These are phyloP conservation scores for Fusarium sp. DNA, from an alignment of 2,329 filamentous ascomycete genomes.

Conservation along the genomic window DNA sequence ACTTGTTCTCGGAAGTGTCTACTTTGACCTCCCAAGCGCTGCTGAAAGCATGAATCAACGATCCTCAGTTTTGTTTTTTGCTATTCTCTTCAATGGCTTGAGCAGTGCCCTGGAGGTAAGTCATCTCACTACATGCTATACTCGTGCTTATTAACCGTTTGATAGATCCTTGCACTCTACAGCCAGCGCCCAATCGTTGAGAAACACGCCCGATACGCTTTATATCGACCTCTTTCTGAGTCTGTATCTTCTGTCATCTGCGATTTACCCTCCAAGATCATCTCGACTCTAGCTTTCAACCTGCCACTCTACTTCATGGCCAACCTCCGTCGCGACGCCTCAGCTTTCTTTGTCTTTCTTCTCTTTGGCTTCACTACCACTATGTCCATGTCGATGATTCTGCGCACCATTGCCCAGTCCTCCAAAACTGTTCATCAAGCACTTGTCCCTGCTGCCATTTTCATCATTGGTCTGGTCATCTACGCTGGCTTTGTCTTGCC, in stretches of 20 bases:
- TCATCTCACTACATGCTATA: not conserved
- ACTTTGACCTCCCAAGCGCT: conserved; percentile 9
- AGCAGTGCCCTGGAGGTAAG: conserved; percentile 24
- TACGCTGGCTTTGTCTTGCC: conserved; percentile 61
- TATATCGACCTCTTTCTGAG: conserved; percentile 47
- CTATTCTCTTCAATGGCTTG: conserved; percentile 33
- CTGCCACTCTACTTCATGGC: conserved; percentile 72
- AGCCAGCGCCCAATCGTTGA: conserved; percentile 47
- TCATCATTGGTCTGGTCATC: conserved; percentile 52
- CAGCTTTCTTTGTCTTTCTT: conserved; percentile 59
- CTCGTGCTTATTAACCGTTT: not conserved
- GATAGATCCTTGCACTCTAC: conserved; percentile 36
- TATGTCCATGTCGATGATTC: conserved; percentile 72
- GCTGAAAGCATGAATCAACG: conserved; percentile 18
- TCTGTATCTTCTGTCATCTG: conserved; percentile 28
- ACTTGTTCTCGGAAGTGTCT: conserved; percentile 28
- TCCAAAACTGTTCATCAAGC: conserved; percentile 39
- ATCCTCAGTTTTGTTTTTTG: conserved; percentile 25
- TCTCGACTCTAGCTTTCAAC: conserved; percentile 49
- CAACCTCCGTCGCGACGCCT: conserved; percentile 68
- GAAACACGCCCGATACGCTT: conserved; percentile 48
- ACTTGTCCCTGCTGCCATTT: conserved; percentile 33
- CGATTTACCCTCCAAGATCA: conserved; percentile 34
- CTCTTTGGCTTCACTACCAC: conserved; percentile 63
- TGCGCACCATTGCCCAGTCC: conserved; percentile 49